Conservation (phyloP, 768 basidiomycete species). For the Suillus variegatus region DNA sequence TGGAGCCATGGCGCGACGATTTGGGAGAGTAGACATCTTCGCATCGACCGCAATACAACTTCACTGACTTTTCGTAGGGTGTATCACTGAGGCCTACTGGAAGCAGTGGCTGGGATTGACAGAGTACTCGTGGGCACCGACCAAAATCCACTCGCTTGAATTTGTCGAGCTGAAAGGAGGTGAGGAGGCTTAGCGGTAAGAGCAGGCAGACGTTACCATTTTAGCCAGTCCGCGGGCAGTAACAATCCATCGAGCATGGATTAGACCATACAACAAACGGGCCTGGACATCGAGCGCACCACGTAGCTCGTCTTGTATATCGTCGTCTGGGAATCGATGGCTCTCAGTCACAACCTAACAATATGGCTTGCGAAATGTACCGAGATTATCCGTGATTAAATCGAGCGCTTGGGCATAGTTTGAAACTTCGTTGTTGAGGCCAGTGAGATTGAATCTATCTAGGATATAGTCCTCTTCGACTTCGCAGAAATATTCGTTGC, state of each 20-base stretch:
- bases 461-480: constrained; percentile 99
- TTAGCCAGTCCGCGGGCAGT: constrained; percentile 92
- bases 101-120: constrained; percentile 91
- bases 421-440: constrained; percentile 92
- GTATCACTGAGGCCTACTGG: constrained; percentile 96
- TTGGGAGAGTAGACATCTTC: constrained; percentile 99
- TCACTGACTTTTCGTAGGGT: constrained; percentile 98
- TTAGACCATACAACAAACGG: constrained; percentile 90
- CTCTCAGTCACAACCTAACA: background rate
- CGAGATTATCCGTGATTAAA: constrained; percentile 93
- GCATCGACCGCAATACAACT: constrained; percentile 97
- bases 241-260: constrained; percentile 96
- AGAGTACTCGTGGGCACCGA: constrained; percentile 95
- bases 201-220: constrained; percentile 60
- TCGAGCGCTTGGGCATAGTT: constrained; percentile 95
- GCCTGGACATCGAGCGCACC: constrained; percentile 94
- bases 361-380: constrained; percentile 46
- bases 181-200: background rate
- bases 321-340: constrained; percentile 64
- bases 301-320: constrained; percentile 90
- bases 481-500: constrained; percentile 99
- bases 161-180: constrained; percentile 74
- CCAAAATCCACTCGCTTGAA: constrained; percentile 99
- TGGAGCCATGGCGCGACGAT: constrained; percentile 93
- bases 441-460: constrained; percentile 97